Evolutionary conservation across 2,329 filamentous ascomycete species (phyloP).

Genomic region (Pseudocercospora musae): DNA sequence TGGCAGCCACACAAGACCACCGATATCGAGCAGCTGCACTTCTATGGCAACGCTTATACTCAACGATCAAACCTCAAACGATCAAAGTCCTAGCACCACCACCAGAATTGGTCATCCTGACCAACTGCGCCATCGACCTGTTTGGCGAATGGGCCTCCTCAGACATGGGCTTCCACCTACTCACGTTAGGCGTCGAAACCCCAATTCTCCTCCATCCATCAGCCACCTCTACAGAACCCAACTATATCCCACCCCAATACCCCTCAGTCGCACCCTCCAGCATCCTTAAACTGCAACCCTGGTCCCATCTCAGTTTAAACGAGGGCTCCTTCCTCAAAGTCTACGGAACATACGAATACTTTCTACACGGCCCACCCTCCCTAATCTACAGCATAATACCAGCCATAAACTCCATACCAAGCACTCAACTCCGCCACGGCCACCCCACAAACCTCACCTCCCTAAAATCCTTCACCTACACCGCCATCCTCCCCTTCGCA

Average conservation of each 20-base stretch:
- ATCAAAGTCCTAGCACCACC: slow-evolving; percentile 55
- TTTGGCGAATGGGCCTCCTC: slow-evolving; percentile 37
- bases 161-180: slow-evolving; percentile 35
- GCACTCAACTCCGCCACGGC: background rate
- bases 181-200: slow-evolving; percentile 21
- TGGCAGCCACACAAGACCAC: slow-evolving; percentile 31
- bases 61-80: slow-evolving; percentile 48
- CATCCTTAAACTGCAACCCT: slow-evolving; percentile 60
- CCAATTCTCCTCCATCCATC: background rate
- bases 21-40: slow-evolving; percentile 25
- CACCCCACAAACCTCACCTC: slow-evolving; percentile 18
- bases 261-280: slow-evolving; percentile 27
- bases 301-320: slow-evolving; percentile 66
- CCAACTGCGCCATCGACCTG: slow-evolving; percentile 56
- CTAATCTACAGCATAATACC: slow-evolving; percentile 31
- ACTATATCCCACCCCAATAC: slow-evolving; percentile 14
- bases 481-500: slow-evolving; percentile 35
- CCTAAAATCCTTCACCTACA: slow-evolving; percentile 33
- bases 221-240: background rate
- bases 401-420: background rate
- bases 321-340: slow-evolving; percentile 71
- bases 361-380: slow-evolving; percentile 54
- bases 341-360: slow-evolving; percentile 70
- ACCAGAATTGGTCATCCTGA: slow-evolving; percentile 58
- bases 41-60: slow-evolving; percentile 56